Evolutionary conservation across 2,329 filamentous ascomycete genomes (phyloP).

Genomic region (Monilinia fructigena): DNA sequence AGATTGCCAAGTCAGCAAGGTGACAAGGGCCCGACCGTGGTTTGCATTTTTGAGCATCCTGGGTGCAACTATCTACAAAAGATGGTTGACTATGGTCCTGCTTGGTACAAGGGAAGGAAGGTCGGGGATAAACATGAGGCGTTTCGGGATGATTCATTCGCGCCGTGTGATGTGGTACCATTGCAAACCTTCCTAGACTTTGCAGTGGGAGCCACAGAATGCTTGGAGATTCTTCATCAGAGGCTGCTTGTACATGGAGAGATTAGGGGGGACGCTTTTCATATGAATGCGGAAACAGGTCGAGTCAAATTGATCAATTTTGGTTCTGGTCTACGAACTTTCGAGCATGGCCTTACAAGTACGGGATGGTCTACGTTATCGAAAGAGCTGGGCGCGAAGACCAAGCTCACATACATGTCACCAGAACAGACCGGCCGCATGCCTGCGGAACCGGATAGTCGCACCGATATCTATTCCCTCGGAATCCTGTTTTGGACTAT

Average conservation of each 20-base stretch:
- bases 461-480: conserved; percentile 91
- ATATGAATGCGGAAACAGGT: conserved; percentile 71
- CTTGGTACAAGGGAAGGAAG: conserved; percentile 60
- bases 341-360: conserved; percentile 84
- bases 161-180: conserved; percentile 60
- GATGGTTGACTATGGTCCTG: conserved; percentile 74
- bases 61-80: conserved; percentile 71
- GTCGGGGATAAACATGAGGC: conserved; percentile 48
- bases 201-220: conserved; percentile 82
- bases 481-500: conserved; percentile 88
- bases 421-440: conserved; percentile 93
- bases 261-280: conserved; percentile 85
- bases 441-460: conserved; percentile 84
- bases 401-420: conserved; percentile 88
- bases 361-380: conserved; percentile 84
- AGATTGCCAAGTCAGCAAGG: conserved; percentile 66
- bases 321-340: conserved; percentile 81
- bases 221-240: conserved; percentile 84
- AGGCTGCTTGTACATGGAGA: conserved; percentile 87
- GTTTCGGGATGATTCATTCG: conserved; percentile 39
- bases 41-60: conserved; percentile 77
- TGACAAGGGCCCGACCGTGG: conserved; percentile 69
- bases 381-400: conserved; percentile 79
- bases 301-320: conserved; percentile 79
- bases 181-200: conserved; percentile 83